phyloP scores from a whole-genome alignment of 106 monocot genomes.

The Iris macrosiphon region DNA sequence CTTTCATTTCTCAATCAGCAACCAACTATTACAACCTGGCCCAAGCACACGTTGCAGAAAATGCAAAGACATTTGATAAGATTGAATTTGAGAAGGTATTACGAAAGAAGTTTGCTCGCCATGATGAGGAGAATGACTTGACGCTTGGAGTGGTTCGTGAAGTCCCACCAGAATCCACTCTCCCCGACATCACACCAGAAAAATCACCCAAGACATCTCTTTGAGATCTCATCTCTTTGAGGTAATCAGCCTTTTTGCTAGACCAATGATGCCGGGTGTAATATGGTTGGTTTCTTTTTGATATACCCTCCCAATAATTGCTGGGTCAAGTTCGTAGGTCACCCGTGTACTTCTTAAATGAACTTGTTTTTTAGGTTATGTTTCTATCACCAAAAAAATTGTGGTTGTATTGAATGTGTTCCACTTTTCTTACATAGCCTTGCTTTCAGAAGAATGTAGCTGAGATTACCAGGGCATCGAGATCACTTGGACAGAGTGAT shows the following conservation, averaged over 20 bases:
- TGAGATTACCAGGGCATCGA: no score
- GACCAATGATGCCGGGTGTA: neutral
- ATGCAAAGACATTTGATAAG: slow-evolving; percentile 75
- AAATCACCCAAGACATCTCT: slow-evolving; percentile 36
- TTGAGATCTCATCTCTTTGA: no score
- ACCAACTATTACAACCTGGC: slow-evolving; percentile 74
- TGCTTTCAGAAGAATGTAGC: no score
- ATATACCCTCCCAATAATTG: neutral
- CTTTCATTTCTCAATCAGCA: slow-evolving; percentile 76
- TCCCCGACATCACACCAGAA: slow-evolving; percentile 51
- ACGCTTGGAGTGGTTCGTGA: slow-evolving; percentile 68
- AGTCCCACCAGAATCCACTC: slow-evolving; percentile 50
- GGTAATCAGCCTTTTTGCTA: no score
- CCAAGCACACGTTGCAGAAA: slow-evolving; percentile 81
- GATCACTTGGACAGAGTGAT: no score
- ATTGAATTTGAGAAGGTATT: slow-evolving; percentile 77
- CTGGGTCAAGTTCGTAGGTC: neutral
- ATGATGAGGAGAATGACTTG: slow-evolving; percentile 75
- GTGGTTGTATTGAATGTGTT: no score
- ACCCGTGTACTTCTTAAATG: neutral
- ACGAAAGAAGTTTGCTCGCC: slow-evolving; percentile 67
- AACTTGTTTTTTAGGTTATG: no score
- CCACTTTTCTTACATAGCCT: no score
- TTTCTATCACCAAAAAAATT: no score
- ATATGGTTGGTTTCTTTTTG: neutral